Percentiles rank a stretch among this genome's conserved stretches.
phyloP scores from a whole-genome alignment of 164 flowering plant genomes.

The Santalum album region DNA sequence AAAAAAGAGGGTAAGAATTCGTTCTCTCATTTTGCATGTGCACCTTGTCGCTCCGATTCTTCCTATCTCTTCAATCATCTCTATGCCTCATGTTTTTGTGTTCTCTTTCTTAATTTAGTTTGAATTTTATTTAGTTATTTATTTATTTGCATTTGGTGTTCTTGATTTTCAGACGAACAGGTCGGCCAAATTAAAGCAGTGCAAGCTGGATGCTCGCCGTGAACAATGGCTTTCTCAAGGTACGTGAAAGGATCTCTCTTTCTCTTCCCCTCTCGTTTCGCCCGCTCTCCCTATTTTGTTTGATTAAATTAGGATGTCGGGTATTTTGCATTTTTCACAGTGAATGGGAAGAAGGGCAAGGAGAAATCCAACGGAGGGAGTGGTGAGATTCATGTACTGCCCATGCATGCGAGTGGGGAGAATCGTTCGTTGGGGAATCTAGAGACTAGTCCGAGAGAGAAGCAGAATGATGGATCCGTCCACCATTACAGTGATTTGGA shows the following conservation, averaged over 20 bases:
- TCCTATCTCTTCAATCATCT: too few relatives aligned
- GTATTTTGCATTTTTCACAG: background rate
- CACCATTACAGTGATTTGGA: slow-evolving; percentile 5
- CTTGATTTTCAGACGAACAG: slow-evolving; percentile 10
- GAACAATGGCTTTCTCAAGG: slow-evolving; percentile 24
- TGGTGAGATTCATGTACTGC: background rate
- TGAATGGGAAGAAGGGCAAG: slow-evolving; percentile 4
- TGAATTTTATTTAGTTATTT: too few relatives aligned
- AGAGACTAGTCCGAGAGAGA: background rate
- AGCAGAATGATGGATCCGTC: background rate
- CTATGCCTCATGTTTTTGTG: too few relatives aligned
- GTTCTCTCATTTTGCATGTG: too few relatives aligned
- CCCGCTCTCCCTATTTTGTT: background rate
- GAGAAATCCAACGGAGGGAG: background rate
- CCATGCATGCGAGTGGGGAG: background rate
- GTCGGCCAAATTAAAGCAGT: slow-evolving; percentile 16
- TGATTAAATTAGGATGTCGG: background rate
- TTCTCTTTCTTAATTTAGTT: too few relatives aligned
- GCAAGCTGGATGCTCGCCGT: slow-evolving; percentile 17
- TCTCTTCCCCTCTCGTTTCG: background rate
- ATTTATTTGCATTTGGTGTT: too few relatives aligned
- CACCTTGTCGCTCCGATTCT: too few relatives aligned
- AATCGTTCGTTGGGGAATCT: background rate
- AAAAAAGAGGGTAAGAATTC: too few relatives aligned
- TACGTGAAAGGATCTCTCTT: background rate